phyloP scores from a whole-genome alignment of 2,329 filamentous ascomycete genomes.

The Fusarium nygamai region DNA sequence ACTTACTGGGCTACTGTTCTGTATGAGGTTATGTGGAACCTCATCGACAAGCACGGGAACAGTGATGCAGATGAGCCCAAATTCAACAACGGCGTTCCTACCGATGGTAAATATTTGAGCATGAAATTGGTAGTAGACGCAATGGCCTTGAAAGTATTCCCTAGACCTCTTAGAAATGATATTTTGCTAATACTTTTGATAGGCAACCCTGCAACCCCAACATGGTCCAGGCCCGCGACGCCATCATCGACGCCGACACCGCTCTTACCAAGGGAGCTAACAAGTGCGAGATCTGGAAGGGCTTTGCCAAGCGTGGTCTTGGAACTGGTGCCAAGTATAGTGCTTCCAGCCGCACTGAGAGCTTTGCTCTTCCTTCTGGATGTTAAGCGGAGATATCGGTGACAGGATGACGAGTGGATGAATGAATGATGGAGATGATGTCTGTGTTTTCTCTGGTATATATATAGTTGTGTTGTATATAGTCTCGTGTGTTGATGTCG shows the following conservation, averaged over 20 bases:
- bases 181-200: neutral
- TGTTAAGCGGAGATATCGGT: slow-evolving; percentile 23
- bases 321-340: slow-evolving; percentile 52
- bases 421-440: neutral
- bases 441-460: neutral
- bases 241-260: slow-evolving; percentile 65
- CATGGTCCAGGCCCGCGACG: slow-evolving; percentile 62
- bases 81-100: slow-evolving; percentile 58
- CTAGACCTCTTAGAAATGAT: neutral
- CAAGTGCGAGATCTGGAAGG: slow-evolving; percentile 62
- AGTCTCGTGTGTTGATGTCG: neutral
- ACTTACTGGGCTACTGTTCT: slow-evolving; percentile 53
- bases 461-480: slow-evolving; percentile 3
- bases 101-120: slow-evolving; percentile 46
- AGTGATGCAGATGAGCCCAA: slow-evolving; percentile 54
- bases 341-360: slow-evolving; percentile 44
- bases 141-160: slow-evolving; percentile 53
- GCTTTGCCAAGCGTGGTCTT: slow-evolving; percentile 66
- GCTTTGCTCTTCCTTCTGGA: slow-evolving; percentile 42
- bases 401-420: neutral
- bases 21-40: slow-evolving; percentile 67
- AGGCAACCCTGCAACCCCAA: slow-evolving; percentile 65
- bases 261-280: slow-evolving; percentile 62
- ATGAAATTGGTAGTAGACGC: slow-evolving; percentile 64
- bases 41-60: slow-evolving; percentile 66